Base-by-base conservation (phyloP, 179 eudicot species). In the Vitellaria paradoxa region DNA sequence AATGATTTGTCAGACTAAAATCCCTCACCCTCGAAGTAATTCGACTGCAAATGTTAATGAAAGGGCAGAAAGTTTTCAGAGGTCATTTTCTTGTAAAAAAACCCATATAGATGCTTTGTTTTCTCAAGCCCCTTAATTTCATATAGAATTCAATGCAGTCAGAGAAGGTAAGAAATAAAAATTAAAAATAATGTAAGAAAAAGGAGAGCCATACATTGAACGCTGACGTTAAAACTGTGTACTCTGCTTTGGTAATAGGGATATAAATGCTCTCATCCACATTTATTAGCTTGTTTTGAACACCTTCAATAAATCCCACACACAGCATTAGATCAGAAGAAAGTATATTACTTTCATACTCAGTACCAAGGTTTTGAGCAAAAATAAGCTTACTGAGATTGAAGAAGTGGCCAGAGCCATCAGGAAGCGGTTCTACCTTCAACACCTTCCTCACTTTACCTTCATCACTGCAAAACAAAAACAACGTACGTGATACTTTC, bases 381-480 rank as follows among this genome's bases (percentile, higher is more conserved):
- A 62, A 37, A 78, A 79, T 72, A 76, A 20, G 49, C 68, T 90
- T 89, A 96, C 99, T 90, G 71, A 96, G 91, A 79, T 89, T 92
- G 61, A 96, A 93, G 82, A 93, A 92, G 91, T 93, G 95, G 64
- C 98, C 99, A 65, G 98, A 89, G 81, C 98, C 98, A 88, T 96
- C 97, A 47, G 97, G 97, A 73, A 93, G 90, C 42, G 99, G 97
- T 88, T 93, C 99, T 63, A 93, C 94, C 89, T 93, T 96, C 88
- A 96, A 87, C 70, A 91, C 93, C 87, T 96, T 96, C 86, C 92
- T 87, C 76, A 96, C 98, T 84, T 81, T 93, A 76, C 99, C 99
- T 89, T 96, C 99, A 72, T 93, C 98, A 83, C 99, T 96, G 85
- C 90, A 80, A 72, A 77, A 72, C 26, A 82, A 52, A 9, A 71